Conservation (phyloP, 495 filamentous ascomycete genomes). For the Lasiosphaeriaceae sp. region DNA sequence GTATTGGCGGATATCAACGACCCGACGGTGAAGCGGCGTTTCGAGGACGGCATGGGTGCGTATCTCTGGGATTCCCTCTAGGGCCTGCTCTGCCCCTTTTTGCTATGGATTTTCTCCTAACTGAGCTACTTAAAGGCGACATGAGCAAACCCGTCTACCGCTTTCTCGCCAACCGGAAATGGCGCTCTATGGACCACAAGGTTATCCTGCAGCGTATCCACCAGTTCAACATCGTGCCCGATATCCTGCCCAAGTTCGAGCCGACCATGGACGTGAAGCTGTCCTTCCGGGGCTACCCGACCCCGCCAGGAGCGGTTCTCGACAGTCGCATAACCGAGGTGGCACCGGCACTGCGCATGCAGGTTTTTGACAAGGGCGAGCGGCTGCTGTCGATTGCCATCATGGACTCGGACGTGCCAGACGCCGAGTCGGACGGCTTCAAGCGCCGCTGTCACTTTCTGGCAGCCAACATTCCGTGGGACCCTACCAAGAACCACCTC, state of each 20-base stretch:
- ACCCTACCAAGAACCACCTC: slow-evolving; percentile 43
- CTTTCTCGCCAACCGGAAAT: slow-evolving; percentile 79
- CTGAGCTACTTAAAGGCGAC: slow-evolving; percentile 58
- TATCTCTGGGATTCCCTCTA: slow-evolving; percentile 5
- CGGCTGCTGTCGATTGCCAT: slow-evolving; percentile 80
- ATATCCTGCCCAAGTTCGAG: slow-evolving; percentile 81
- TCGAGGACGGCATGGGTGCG: slow-evolving; percentile 88
- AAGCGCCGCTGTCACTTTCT: slow-evolving; percentile 80
- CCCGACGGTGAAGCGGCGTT: slow-evolving; percentile 86
- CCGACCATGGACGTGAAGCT: slow-evolving; percentile 74
- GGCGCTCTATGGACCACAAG: slow-evolving; percentile 67
- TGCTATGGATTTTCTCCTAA: background rate
- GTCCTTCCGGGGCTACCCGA: slow-evolving; percentile 63
- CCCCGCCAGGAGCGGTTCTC: slow-evolving; percentile 75
- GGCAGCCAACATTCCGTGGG: slow-evolving; percentile 58
- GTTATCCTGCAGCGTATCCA: slow-evolving; percentile 81
- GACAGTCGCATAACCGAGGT: slow-evolving; percentile 63
- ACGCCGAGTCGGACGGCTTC: slow-evolving; percentile 72
- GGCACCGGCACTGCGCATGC: slow-evolving; percentile 71
- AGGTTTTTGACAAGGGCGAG: slow-evolving; percentile 76
- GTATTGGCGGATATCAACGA: slow-evolving; percentile 94
- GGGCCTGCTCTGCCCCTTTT: background rate
- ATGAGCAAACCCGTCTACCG: slow-evolving; percentile 98
- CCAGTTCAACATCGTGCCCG: slow-evolving; percentile 87
- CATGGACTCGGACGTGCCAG: slow-evolving; percentile 86